Conservation (phyloP, 1,284 basidiomycete species). For the Ustilago tritici region DNA sequence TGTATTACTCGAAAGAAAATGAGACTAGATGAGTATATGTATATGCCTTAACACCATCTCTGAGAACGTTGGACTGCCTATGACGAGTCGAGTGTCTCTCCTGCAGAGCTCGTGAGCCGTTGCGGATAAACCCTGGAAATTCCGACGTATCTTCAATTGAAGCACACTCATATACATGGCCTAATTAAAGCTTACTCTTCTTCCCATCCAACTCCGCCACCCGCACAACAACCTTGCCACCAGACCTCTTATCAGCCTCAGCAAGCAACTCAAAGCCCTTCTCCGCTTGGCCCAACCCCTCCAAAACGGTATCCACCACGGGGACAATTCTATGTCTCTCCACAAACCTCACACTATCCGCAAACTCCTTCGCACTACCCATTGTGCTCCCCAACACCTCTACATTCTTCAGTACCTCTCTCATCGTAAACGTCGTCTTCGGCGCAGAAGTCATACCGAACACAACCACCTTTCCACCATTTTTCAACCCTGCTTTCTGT, state of each 20-base stretch:
- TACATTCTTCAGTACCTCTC: slow-evolving; percentile 81
- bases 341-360: slow-evolving; percentile 79
- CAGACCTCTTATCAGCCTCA: slow-evolving; percentile 61
- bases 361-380: slow-evolving; percentile 83
- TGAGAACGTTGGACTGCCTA: no score
- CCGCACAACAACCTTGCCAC: slow-evolving; percentile 64
- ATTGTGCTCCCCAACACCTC: slow-evolving; percentile 81
- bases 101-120: no score
- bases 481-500: slow-evolving; percentile 75
- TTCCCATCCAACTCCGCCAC: slow-evolving; percentile 16
- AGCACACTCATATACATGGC: background rate
- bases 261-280: slow-evolving; percentile 76
- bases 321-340: slow-evolving; percentile 78
- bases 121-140: no score
- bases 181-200: slow-evolving; percentile 35
- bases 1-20: no score
- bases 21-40: no score
- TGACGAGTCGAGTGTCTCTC: no score
- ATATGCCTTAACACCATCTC: no score
- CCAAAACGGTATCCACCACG: slow-evolving; percentile 79
- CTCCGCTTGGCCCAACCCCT: slow-evolving; percentile 78
- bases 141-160: background rate
- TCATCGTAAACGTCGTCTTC: slow-evolving; percentile 79
- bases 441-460: slow-evolving; percentile 76
- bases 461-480: slow-evolving; percentile 79